phyloP scores from a whole-genome alignment of 2,329 filamentous ascomycete genomes.

The Aspergillus transmontanensis region DNA sequence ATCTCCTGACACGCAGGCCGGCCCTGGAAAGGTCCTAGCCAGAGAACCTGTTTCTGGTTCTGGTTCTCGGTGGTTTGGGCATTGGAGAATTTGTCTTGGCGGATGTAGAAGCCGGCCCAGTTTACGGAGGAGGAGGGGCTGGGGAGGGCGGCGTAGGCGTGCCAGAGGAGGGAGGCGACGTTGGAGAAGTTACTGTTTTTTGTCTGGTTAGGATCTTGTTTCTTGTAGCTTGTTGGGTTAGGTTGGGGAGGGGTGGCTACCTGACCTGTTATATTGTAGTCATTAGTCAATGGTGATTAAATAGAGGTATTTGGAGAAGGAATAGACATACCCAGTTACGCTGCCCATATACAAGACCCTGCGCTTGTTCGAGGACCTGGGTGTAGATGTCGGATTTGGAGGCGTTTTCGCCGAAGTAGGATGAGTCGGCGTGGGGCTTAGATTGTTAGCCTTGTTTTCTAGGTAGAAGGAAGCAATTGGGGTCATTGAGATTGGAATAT shows the following conservation, averaged over 20 bases:
- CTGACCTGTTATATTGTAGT: slow-evolving; percentile 30
- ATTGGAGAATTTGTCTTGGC: slow-evolving; percentile 45
- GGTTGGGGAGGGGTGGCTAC: slow-evolving; percentile 19
- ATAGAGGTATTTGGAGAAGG: too few species aligned
- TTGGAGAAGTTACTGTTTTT: slow-evolving; percentile 48
- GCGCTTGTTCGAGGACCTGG: slow-evolving; percentile 43
- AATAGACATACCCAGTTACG: slow-evolving; percentile 47
- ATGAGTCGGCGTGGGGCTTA: slow-evolving; percentile 52
- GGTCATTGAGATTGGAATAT: not conserved
- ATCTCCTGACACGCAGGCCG: slow-evolving; percentile 54
- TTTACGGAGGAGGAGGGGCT: slow-evolving; percentile 48
- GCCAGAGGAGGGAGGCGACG: slow-evolving; percentile 52
- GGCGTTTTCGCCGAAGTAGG: slow-evolving; percentile 40
- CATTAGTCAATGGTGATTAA: not conserved
- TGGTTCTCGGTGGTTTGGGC: slow-evolving; percentile 19
- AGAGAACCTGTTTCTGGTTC: slow-evolving; percentile 31
- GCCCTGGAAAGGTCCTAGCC: slow-evolving; percentile 53
- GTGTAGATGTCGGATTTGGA: slow-evolving; percentile 48
- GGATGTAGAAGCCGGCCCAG: slow-evolving; percentile 53
- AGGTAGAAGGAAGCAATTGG: not conserved
- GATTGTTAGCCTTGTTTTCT: not conserved
- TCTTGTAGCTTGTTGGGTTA: too few species aligned
- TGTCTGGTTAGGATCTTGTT: too few species aligned
- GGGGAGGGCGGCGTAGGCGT: slow-evolving; percentile 49
- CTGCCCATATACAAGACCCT: slow-evolving; percentile 43